Percentiles rank a stretch among this genome's conserved stretches.
Evolutionary conservation across 108 stramenopile genomes (phyloP).

Genomic region (Cyclotella atomus): DNA sequence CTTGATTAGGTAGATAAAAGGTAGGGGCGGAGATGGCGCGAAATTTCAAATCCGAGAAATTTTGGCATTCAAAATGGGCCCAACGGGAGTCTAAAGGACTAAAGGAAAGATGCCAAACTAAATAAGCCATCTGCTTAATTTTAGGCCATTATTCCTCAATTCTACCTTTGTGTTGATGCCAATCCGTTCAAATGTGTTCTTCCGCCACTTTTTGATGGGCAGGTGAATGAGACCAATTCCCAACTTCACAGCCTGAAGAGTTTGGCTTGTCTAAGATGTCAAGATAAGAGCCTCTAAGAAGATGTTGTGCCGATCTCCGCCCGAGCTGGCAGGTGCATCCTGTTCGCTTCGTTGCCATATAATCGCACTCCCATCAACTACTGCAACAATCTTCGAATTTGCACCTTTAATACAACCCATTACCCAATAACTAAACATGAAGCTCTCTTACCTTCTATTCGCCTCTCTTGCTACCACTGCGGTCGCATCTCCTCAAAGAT

Average conservation of each 20-base stretch:
- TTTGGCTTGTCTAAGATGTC: not conserved
- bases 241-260: no score
- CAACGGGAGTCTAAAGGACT: not conserved
- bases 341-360: not conserved
- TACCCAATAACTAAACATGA: not conserved
- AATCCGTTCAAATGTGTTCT: not conserved
- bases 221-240: not conserved
- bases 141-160: no score
- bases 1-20: no score
- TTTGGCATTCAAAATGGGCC: not conserved
- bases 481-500: not conserved
- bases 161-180: constrained; percentile 5
- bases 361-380: not conserved
- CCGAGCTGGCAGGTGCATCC: not conserved
- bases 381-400: not conserved
- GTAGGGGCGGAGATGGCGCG: no score
- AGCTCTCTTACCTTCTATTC: constrained; percentile 12
- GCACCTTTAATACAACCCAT: not conserved
- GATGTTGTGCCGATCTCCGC: not conserved
- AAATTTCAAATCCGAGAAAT: no score
- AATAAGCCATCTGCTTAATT: no score
- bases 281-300: not conserved
- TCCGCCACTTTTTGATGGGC: constrained; percentile 3
- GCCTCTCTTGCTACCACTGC: constrained; percentile 4
- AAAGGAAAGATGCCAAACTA: no score